Evolutionary conservation across 2,329 filamentous ascomycete genomes (phyloP), one percentile per base, ranked within the genome.

Genomic region (Aureobasidium sp.): DNA sequence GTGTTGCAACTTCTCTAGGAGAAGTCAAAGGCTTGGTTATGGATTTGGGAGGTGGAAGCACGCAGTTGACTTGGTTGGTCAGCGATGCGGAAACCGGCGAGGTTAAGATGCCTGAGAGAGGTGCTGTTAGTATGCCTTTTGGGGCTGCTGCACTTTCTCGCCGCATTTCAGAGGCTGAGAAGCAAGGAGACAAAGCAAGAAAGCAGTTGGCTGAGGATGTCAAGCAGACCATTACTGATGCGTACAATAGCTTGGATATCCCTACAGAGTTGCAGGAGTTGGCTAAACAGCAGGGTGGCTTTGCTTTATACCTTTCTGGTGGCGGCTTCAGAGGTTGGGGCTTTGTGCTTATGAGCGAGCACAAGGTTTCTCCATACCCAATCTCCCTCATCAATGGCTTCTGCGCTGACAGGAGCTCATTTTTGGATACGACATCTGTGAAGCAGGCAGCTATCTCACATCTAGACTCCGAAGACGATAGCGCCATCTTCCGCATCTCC

Each of bases 301-400:
- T 91, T 62, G 84, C 88, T 37, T 79, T 96, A 9, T 96, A 92
- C 72, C 85, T 97, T 62, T 96, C 89, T 65, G 92, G 92, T 47
- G 92, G 92, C 27, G 92, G 92, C 0, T 96, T 96, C 71, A 81
- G 92, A 39, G 92, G 92, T 17, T 96, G 95, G 80, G 92, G 91
- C 7, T 95, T 90, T 73, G 86, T 96, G 70, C 80, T 96, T 58
- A 92, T 96, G 88, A 86, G 88, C 71, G 82, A 84, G 67, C 89
- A 93, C 68, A 75, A 79, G 6, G 82, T 90, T 47, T 78, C 82
- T 60, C 90, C 90, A 0, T 97, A 96, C 72, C 92, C 92, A 0
- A 88, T 96, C 29, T 84, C 90, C 0, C 86, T 88, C 23, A 87
- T 94, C 72, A 92, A 91, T 65, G 87, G 89, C 1, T 96, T 94